Evolutionary conservation across 192 early-diverging fungal genomes (phyloP).

Genomic region (Kickxella alabastrina): DNA sequence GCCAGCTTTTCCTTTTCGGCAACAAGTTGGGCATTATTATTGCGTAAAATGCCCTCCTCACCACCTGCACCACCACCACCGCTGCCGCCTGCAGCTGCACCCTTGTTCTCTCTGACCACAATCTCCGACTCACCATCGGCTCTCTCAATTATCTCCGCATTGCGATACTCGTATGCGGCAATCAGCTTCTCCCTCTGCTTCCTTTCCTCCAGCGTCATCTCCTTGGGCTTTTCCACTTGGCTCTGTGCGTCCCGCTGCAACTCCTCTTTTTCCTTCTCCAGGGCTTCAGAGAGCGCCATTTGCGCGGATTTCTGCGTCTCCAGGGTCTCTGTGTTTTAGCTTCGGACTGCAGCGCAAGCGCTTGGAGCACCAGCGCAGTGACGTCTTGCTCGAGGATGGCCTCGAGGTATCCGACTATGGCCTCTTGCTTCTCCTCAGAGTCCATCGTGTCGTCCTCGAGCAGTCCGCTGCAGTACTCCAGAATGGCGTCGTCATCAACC

Average conservation of each 20-base stretch:
- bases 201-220: slow-evolving; percentile 24
- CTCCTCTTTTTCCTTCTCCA: slow-evolving; percentile 18
- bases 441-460: slow-evolving; percentile 20
- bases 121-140: slow-evolving; percentile 35
- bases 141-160: slow-evolving; percentile 20
- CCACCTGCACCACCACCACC: not conserved
- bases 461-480: slow-evolving; percentile 39
- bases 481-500: slow-evolving; percentile 36
- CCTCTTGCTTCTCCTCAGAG: slow-evolving; percentile 29
- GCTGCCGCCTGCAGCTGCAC: not conserved
- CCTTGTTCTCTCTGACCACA: slow-evolving; percentile 6
- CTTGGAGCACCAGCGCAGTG: slow-evolving; percentile 2
- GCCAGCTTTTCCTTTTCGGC: slow-evolving; percentile 15
- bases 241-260: slow-evolving; percentile 10
- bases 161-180: slow-evolving; percentile 2
- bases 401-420: slow-evolving; percentile 35
- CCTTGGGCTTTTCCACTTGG: not conserved
- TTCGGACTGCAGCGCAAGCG: no score
- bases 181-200: slow-evolving; percentile 23
- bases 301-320: slow-evolving; percentile 6
- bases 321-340: not conserved
- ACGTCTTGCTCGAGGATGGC: slow-evolving; percentile 15
- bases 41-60: no score
- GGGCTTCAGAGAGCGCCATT: slow-evolving; percentile 2
- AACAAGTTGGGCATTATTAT: slow-evolving; percentile 29